Percentiles rank a stretch among this genome's conserved stretches.
These are phyloP conservation scores for Cerioporus squamosus DNA, from an alignment of 1,284 basidiomycete species.

Conservation along the genomic window DNA sequence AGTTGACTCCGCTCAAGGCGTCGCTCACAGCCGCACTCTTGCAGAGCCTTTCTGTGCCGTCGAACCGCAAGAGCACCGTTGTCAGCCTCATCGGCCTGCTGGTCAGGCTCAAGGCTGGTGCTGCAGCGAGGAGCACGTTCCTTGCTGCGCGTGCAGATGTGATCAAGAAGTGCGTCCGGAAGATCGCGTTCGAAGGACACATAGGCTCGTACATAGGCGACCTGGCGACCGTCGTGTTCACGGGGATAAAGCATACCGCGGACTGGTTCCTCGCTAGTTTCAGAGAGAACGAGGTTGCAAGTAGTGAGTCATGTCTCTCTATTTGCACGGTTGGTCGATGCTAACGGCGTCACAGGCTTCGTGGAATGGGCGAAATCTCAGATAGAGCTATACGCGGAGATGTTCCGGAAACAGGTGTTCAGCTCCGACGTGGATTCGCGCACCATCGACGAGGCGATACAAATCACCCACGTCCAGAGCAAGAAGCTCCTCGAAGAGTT, in stretches of 20 bases:
- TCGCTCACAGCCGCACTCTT: slow-evolving; percentile 78
- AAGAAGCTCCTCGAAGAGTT: slow-evolving; percentile 90
- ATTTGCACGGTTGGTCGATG: background rate
- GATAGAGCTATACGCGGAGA: slow-evolving; percentile 83
- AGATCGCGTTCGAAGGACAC: slow-evolving; percentile 92
- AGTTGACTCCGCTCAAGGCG: slow-evolving; percentile 70
- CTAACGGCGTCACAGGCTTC: slow-evolving; percentile 63
- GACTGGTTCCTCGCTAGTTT: slow-evolving; percentile 99
- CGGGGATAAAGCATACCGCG: slow-evolving; percentile 91
- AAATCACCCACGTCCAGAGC: slow-evolving; percentile 78
- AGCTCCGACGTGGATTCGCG: slow-evolving; percentile 73
- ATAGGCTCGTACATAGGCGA: slow-evolving; percentile 83
- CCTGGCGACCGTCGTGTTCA: slow-evolving; percentile 84
- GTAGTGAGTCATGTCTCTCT: slow-evolving; percentile 57
- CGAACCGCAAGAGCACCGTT: slow-evolving; percentile 80
- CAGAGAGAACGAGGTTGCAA: slow-evolving; percentile 92
- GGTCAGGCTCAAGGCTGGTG: slow-evolving; percentile 75
- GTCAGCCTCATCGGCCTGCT: slow-evolving; percentile 77
- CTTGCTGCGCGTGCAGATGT: slow-evolving; percentile 80
- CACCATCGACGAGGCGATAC: slow-evolving; percentile 76
- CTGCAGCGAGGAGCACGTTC: slow-evolving; percentile 85
- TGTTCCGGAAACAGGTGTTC: slow-evolving; percentile 93
- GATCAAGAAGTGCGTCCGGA: slow-evolving; percentile 77
- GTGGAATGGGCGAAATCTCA: slow-evolving; percentile 93
- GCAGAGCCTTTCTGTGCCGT: slow-evolving; percentile 73